phyloP scores from a whole-genome alignment of 148 eudicot species.

The Diospyros kaki region DNA sequence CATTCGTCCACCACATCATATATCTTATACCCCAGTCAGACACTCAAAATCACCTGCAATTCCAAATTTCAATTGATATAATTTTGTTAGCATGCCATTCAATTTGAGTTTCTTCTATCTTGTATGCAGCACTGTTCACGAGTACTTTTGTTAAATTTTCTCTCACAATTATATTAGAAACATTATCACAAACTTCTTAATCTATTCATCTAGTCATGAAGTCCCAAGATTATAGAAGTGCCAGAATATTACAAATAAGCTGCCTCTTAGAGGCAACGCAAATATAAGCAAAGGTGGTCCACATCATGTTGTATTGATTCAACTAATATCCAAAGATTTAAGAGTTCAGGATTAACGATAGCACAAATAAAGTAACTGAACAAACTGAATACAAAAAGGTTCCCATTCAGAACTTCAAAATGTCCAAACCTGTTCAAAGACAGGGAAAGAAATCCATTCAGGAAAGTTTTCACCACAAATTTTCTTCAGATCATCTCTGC shows the following conservation, averaged over 20 bases:
- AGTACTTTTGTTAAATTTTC: neutral
- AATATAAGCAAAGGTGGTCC: neutral
- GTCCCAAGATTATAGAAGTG: neutral
- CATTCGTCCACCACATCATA: neutral
- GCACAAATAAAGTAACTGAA: neutral
- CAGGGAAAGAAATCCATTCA: constrained; percentile 95
- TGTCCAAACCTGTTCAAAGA: constrained; percentile 75
- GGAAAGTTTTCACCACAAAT: constrained; percentile 93
- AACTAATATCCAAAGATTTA: neutral
- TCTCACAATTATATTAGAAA: neutral
- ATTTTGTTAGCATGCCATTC: too few species aligned
- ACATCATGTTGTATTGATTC: neutral
- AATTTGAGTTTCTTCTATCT: neutral
- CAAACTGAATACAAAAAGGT: neutral
- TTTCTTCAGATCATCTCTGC: constrained; percentile 86
- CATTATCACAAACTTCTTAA: neutral
- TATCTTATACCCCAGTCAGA: neutral
- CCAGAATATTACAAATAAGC: neutral
- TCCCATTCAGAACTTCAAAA: constrained; percentile 1
- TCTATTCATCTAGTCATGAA: neutral
- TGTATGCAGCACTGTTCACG: neutral
- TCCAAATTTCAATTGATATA: neutral
- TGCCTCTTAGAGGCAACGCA: neutral
- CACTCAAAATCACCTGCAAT: neutral
- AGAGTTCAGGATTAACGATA: neutral